Conservation (phyloP, 2,329 filamentous ascomycete species). For the Teratosphaeria gauchensis region DNA sequence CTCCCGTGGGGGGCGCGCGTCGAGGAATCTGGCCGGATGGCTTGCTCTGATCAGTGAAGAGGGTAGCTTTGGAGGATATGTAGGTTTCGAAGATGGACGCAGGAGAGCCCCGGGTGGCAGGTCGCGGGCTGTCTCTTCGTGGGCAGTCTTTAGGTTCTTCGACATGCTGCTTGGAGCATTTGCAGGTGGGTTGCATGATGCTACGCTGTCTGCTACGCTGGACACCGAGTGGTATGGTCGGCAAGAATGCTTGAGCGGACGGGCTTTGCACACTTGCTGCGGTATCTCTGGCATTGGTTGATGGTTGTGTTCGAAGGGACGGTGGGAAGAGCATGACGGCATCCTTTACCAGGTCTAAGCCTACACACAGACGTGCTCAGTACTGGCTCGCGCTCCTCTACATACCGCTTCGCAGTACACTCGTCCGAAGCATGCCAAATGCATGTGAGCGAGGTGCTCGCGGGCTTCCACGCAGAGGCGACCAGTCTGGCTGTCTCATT, state of each 20-base stretch:
- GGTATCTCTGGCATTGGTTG: not conserved
- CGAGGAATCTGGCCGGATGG: slow-evolving; percentile 62
- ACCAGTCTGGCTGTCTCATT: slow-evolving; percentile 3
- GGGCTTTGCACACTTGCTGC: not conserved
- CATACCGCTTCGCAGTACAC: slow-evolving; percentile 31
- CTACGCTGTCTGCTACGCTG: slow-evolving; percentile 24
- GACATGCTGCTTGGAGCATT: slow-evolving; percentile 8
- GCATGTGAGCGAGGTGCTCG: slow-evolving; percentile 46
- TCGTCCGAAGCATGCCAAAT: slow-evolving; percentile 47
- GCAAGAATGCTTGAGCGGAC: slow-evolving; percentile 12
- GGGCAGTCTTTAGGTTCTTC: slow-evolving; percentile 44
- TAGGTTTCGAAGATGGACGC: slow-evolving; percentile 15
- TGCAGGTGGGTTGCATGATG: slow-evolving; percentile 7
- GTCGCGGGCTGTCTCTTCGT: slow-evolving; percentile 38
- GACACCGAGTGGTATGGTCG: slow-evolving; percentile 22
- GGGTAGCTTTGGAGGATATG: slow-evolving; percentile 37
- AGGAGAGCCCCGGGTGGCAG: slow-evolving; percentile 41
- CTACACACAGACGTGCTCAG: slow-evolving; percentile 38
- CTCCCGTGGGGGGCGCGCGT: slow-evolving; percentile 67
- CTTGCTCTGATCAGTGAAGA: slow-evolving; percentile 51
- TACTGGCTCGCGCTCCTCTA: slow-evolving; percentile 22
- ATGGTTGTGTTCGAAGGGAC: slow-evolving; percentile 7
- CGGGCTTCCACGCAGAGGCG: slow-evolving; percentile 34
- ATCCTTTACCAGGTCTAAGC: slow-evolving; percentile 18
- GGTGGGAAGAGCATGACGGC: slow-evolving; percentile 28